These are phyloP conservation scores for Aegilops sharonensis DNA, from an alignment of 176 grass and related monocot genomes.

Conservation along the genomic window DNA sequence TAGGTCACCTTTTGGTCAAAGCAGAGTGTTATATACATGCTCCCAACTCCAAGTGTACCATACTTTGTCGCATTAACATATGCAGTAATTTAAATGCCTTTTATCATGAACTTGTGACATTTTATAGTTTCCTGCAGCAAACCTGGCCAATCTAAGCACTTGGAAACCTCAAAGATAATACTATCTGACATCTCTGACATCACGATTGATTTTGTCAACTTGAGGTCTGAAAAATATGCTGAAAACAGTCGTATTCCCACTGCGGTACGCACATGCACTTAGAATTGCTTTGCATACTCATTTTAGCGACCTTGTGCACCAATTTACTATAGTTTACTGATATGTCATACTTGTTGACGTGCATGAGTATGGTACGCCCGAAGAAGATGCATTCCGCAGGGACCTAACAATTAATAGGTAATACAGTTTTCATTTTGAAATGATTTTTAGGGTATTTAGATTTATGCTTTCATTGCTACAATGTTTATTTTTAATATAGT, in stretches of 20 bases:
- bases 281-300: slow-evolving; percentile 4
- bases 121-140: slow-evolving; percentile 51
- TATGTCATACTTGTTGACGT: slow-evolving; percentile 7
- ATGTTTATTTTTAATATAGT: slow-evolving; percentile 17
- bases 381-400: slow-evolving; percentile 90
- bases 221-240: slow-evolving; percentile 86
- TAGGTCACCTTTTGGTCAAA: not conserved
- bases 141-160: slow-evolving; percentile 92
- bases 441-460: not conserved
- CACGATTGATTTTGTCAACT: slow-evolving; percentile 92
- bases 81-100: not conserved
- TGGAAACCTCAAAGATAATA: slow-evolving; percentile 88
- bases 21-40: not conserved
- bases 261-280: slow-evolving; percentile 50
- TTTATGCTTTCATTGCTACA: not conserved
- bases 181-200: slow-evolving; percentile 45
- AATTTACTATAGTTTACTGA: slow-evolving; percentile 5
- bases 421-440: not conserved
- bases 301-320: not conserved
- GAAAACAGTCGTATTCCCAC: slow-evolving; percentile 93
- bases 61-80: not conserved
- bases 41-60: not conserved
- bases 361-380: slow-evolving; percentile 77
- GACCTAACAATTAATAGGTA: slow-evolving; percentile 99
- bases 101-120: not conserved